These are phyloP conservation scores for Fusarium heterosporum DNA, from an alignment of 2,329 filamentous ascomycete species.

Conservation along the genomic window DNA sequence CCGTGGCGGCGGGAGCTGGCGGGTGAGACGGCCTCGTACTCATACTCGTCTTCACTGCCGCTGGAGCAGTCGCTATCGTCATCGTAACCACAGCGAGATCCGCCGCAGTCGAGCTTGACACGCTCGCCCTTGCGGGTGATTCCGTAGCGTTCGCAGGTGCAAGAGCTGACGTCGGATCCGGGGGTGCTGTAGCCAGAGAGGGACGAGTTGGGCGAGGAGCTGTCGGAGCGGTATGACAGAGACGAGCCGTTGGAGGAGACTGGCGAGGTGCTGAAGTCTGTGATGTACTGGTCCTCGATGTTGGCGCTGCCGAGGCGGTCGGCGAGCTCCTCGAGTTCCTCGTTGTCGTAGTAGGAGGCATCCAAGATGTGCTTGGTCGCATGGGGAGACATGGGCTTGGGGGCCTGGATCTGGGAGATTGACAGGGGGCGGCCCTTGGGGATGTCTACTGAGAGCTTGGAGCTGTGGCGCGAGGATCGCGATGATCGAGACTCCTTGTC, in stretches of 20 bases:
- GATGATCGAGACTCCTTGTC: constrained; percentile 57
- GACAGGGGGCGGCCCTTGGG: constrained; percentile 91
- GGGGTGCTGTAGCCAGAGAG: constrained; percentile 84
- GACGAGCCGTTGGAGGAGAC: constrained; percentile 77
- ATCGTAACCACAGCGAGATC: constrained; percentile 84
- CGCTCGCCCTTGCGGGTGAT: constrained; percentile 93
- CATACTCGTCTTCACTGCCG: constrained; percentile 69
- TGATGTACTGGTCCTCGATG: constrained; percentile 67
- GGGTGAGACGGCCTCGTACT: constrained; percentile 59
- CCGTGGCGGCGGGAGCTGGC: constrained; percentile 72
- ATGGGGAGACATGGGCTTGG: constrained; percentile 88
- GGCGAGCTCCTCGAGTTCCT: constrained; percentile 82
- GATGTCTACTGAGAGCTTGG: constrained; percentile 72
- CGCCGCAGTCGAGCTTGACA: constrained; percentile 96
- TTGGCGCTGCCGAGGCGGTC: constrained; percentile 75
- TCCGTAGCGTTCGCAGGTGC: constrained; percentile 95
- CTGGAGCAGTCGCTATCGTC: constrained; percentile 78
- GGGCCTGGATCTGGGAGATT: constrained; percentile 88
- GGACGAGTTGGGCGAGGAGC: constrained; percentile 78
- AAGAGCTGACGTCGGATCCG: constrained; percentile 79
- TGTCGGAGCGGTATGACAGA: constrained; percentile 78
- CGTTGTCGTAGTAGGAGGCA: constrained; percentile 78
- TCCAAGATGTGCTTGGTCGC: constrained; percentile 89
- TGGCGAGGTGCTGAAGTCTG: constrained; percentile 67
- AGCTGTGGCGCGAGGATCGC: constrained; percentile 59